Evolutionary conservation across 2,329 filamentous ascomycete genomes (phyloP).

Genomic region (Colletotrichum lentis): DNA sequence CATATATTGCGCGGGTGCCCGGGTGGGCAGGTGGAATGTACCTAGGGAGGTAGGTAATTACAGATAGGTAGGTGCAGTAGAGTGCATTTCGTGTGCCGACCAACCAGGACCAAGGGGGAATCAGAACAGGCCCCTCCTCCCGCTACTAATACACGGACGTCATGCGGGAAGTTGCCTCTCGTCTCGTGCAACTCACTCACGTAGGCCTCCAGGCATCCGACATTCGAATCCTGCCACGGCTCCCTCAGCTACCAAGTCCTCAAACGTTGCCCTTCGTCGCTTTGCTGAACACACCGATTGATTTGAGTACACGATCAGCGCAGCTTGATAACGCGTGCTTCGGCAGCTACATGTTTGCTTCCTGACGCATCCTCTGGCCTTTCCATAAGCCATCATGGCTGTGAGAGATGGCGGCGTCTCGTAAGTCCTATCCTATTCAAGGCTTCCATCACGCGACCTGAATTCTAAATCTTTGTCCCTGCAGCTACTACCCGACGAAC

Average conservation of each 20-base stretch:
- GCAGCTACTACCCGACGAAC: constrained; percentile 72
- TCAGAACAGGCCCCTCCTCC: constrained; percentile 31
- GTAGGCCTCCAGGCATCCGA: constrained; percentile 24
- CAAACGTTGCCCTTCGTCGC: not conserved
- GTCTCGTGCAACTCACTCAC: constrained; percentile 32
- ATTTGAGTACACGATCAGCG: not conserved
- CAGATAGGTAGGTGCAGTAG: not conserved
- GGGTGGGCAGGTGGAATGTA: too few species aligned
- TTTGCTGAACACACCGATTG: not conserved
- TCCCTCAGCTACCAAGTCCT: constrained; percentile 1
- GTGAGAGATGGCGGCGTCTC: constrained; percentile 49
- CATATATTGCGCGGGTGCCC: too few species aligned
- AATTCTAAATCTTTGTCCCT: constrained; percentile 13
- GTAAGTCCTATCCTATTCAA: constrained; percentile 13
- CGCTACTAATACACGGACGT: constrained; percentile 31
- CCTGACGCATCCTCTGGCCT: constrained; percentile 27
- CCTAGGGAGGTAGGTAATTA: not conserved
- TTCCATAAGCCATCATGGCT: constrained; percentile 57
- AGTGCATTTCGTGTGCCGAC: constrained; percentile 6
- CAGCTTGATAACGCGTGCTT: constrained; percentile 4
- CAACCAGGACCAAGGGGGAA: constrained; percentile 31
- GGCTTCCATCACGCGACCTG: too few species aligned
- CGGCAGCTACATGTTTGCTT: constrained; percentile 26
- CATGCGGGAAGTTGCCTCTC: constrained; percentile 37
- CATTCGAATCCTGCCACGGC: constrained; percentile 23